Conservation (phyloP, 345 rosid genomes). For the Citropsis articulata region DNA sequence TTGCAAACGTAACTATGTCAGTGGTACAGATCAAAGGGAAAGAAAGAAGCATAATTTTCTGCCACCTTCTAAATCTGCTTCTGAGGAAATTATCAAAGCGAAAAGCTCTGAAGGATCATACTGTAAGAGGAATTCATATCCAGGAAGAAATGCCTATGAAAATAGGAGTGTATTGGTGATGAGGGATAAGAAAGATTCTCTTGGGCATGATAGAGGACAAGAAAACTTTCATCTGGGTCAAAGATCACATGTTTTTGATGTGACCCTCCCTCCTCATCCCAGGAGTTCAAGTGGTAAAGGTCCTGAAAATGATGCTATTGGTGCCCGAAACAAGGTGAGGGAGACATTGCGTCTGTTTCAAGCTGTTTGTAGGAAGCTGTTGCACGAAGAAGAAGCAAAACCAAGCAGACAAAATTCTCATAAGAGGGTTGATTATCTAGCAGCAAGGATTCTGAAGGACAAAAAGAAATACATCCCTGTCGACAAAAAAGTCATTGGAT, state of each 20-base stretch:
- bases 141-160: conserved; percentile 7
- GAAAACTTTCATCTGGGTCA: conserved; percentile 15
- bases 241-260: conserved; percentile 20
- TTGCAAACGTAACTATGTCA: conserved; percentile 16
- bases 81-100: conserved; percentile 14
- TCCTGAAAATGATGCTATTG: conserved; percentile 23
- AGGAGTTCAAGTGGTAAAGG: conserved; percentile 20
- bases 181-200: not conserved
- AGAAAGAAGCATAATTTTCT: conserved; percentile 28
- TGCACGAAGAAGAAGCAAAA: conserved; percentile 77
- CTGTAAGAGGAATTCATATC: conserved; percentile 16
- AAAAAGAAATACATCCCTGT: conserved; percentile 42
- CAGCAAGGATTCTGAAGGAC: conserved; percentile 54
- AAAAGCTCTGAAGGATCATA: conserved; percentile 19
- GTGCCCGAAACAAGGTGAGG: conserved; percentile 63
- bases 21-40: conserved; percentile 26
- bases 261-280: conserved; percentile 52
- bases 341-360: conserved; percentile 76
- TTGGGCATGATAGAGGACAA: not conserved
- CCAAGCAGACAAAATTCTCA: conserved; percentile 13
- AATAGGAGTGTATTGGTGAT: not conserved
- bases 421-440: conserved; percentile 61
- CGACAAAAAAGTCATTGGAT: conserved; percentile 52
- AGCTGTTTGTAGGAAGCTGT: conserved; percentile 56
- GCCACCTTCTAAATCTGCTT: conserved; percentile 17